A percentile compares a stretch with the other conserved stretches of the same genome.
Evolutionary conservation across 2,329 filamentous ascomycete species (phyloP).

Genomic region (Stachybotrys chlorohalonatus): DNA sequence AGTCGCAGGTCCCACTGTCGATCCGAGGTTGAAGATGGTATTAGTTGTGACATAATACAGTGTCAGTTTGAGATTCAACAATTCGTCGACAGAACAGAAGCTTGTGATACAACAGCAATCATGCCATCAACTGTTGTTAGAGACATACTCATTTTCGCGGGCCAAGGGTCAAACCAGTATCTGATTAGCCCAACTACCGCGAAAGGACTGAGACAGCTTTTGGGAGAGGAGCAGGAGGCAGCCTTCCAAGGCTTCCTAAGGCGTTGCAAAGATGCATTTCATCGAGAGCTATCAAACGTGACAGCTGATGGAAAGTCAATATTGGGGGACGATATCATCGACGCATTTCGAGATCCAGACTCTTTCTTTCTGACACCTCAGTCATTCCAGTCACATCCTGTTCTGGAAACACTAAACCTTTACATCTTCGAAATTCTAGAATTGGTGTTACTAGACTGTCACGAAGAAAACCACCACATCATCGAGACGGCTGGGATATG

Average conservation of each 20-base stretch:
- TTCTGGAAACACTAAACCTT: slow-evolving; percentile 3
- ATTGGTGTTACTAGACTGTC: slow-evolving; percentile 1
- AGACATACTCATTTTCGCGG: slow-evolving; percentile 4
- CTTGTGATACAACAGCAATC: background rate
- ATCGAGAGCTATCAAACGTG: background rate
- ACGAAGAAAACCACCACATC: background rate
- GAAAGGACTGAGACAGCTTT: background rate
- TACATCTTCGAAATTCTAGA: slow-evolving; percentile 3
- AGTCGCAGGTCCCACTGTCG: background rate
- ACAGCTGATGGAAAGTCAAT: background rate
- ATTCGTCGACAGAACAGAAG: background rate
- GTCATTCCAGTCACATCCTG: slow-evolving; percentile 1
- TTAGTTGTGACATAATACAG: too few species aligned
- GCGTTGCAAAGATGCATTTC: background rate
- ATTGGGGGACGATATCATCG: background rate
- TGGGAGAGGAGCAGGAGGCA: background rate
- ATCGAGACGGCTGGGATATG: slow-evolving; percentile 2
- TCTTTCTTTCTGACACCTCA: background rate
- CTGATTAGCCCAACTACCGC: background rate
- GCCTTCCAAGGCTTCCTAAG: slow-evolving; percentile 1
- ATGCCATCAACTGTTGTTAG: background rate
- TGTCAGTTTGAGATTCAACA: too few species aligned
- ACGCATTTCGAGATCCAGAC: background rate
- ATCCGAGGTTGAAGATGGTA: background rate
- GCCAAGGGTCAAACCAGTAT: slow-evolving; percentile 4